Conservation (phyloP, 805 yeast genomes). For the Nakazawaea ambrosiae region DNA sequence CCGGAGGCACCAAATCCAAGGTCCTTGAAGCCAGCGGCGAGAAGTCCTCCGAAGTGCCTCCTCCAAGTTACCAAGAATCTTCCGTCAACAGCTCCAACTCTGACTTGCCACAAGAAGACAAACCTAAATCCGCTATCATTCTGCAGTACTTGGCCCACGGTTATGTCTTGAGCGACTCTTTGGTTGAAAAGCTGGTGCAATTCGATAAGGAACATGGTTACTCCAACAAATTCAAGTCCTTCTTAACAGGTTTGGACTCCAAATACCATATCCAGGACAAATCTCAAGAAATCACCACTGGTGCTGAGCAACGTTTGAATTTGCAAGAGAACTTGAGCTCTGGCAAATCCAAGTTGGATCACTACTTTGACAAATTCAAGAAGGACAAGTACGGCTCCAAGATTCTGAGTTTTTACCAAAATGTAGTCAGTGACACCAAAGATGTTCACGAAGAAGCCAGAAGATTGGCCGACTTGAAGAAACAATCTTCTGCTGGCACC, state of each 20-base stretch:
- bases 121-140: conserved; percentile 68
- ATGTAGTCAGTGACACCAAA: conserved; percentile 44
- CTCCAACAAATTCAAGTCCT: conserved; percentile 47
- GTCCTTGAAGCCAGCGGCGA: conserved; percentile 9
- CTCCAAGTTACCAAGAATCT: conserved; percentile 11
- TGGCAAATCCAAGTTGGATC: conserved; percentile 29
- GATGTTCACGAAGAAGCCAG: conserved; percentile 72
- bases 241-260: conserved; percentile 46
- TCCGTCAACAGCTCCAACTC: conserved; percentile 12
- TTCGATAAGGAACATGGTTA: conserved; percentile 62
- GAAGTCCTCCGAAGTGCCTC: conserved; percentile 7
- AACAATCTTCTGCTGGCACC: conserved; percentile 16
- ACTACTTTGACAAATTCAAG: conserved; percentile 41
- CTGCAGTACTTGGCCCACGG: conserved; percentile 77
- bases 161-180: conserved; percentile 54
- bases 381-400: conserved; percentile 46
- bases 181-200: conserved; percentile 53
- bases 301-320: conserved; percentile 33
- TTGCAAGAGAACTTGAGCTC: conserved; percentile 31
- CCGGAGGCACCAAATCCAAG: conserved; percentile 12
- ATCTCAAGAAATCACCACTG: conserved; percentile 24
- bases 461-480: conserved; percentile 58
- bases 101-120: conserved; percentile 66
- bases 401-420: conserved; percentile 54
- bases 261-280: conserved; percentile 58